These are phyloP conservation scores for Mucor velutinosus DNA, from an alignment of 371 early-diverging fungal species.

Conservation along the genomic window DNA sequence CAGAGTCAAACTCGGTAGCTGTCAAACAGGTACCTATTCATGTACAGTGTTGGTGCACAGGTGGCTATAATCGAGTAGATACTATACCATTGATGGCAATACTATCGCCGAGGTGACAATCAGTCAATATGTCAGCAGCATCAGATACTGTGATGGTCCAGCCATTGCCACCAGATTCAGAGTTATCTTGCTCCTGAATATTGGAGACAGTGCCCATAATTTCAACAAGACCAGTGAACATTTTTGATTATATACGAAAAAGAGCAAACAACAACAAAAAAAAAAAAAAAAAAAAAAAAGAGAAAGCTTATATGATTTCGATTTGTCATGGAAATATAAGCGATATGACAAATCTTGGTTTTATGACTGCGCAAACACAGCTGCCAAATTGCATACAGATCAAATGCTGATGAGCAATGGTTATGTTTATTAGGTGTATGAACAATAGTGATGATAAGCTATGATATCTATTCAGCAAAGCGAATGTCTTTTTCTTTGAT, in stretches of 20 bases:
- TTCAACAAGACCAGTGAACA: conserved; percentile 98
- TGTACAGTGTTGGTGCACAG: not conserved
- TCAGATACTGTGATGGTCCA: conserved; percentile 82
- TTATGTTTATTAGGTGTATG: not conserved
- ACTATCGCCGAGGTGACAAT: conserved; percentile 93
- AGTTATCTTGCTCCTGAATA: conserved; percentile 68
- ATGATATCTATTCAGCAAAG: not conserved
- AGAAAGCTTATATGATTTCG: not conserved
- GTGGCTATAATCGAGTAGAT: not conserved
- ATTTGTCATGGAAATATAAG: conserved; percentile 7
- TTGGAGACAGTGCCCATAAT: conserved; percentile 77
- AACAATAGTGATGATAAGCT: not conserved
- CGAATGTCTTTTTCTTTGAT: not conserved
- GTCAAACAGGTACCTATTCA: conserved; percentile 89
- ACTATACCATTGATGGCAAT: conserved; percentile 88
- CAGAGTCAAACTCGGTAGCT: conserved; percentile 86
- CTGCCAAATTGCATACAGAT: not conserved
- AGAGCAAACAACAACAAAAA: no score
- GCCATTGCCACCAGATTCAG: conserved; percentile 83
- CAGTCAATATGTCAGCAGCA: conserved; percentile 71
- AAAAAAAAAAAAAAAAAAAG: not conserved
- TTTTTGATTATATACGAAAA: conserved; percentile 23
- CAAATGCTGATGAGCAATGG: not conserved
- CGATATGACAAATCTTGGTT: not conserved
- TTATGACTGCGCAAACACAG: not conserved